Conservation (phyloP, 1,284 basidiomycete genomes). For the Amylostereum areolatum region DNA sequence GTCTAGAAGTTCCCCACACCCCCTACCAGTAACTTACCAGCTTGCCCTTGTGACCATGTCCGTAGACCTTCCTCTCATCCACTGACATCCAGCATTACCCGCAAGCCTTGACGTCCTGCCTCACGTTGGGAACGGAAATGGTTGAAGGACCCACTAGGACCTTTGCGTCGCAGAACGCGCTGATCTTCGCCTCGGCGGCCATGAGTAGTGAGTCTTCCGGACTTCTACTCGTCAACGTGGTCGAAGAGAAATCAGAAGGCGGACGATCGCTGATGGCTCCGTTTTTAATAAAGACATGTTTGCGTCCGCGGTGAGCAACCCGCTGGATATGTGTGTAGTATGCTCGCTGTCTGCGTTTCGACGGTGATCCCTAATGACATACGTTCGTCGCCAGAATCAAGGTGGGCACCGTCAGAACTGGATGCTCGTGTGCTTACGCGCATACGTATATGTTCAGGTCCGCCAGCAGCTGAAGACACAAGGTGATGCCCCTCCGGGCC, state of each 20-base stretch:
- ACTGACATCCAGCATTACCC: too few species aligned
- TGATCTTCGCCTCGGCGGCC: constrained; percentile 26
- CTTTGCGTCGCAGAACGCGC: constrained; percentile 16
- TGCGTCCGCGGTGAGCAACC: constrained; percentile 31
- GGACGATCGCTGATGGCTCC: background rate
- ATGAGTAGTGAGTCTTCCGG: constrained; percentile 21
- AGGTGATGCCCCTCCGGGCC: constrained; percentile 14
- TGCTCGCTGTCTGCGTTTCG: background rate
- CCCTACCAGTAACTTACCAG: too few species aligned
- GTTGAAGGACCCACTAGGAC: too few species aligned
- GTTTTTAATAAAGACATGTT: constrained; percentile 24
- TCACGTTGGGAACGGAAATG: too few species aligned
- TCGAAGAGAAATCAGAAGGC: too few species aligned
- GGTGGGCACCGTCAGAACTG: constrained; percentile 10
- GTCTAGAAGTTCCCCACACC: too few species aligned
- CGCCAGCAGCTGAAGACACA: constrained; percentile 31
- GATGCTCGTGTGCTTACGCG: background rate
- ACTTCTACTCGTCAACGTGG: background rate
- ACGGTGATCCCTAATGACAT: constrained; percentile 1
- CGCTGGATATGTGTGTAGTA: constrained; percentile 28
- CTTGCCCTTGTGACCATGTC: too few species aligned
- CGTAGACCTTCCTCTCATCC: too few species aligned
- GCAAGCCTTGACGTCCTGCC: too few species aligned
- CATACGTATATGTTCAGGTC: constrained; percentile 17
- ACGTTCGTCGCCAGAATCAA: constrained; percentile 16